Evolutionary conservation across 306 rosid genomes (phyloP).

Genomic region (Potentilla sterilis): DNA sequence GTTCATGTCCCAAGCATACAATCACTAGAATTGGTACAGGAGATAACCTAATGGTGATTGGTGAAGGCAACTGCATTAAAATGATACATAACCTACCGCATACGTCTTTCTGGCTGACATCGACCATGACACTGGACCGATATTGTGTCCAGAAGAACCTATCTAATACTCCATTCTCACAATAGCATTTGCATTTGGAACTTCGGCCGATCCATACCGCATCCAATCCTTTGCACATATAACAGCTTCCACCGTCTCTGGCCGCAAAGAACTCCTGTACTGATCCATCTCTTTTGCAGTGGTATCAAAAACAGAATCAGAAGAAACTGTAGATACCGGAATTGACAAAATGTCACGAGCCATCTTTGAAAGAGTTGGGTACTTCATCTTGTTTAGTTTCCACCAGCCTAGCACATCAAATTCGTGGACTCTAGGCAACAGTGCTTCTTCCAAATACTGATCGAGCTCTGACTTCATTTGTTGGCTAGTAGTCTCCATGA

Average conservation of each 20-base stretch:
- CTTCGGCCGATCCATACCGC: conserved; percentile 50
- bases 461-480: conserved; percentile 85
- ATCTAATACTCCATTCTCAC: conserved; percentile 64
- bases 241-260: conserved; percentile 88
- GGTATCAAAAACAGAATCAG: conserved; percentile 57
- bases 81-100: conserved; percentile 23
- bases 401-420: conserved; percentile 90
- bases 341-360: conserved; percentile 79
- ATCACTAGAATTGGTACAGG: conserved; percentile 29
- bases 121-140: conserved; percentile 32
- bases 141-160: conserved; percentile 9
- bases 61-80: conserved; percentile 26
- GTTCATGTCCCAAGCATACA: conserved; percentile 33
- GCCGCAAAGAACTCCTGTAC: conserved; percentile 70
- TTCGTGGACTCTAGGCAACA: conserved; percentile 77
- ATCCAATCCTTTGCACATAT: conserved; percentile 96
- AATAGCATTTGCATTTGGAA: conserved; percentile 41
- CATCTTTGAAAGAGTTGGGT: conserved; percentile 94
- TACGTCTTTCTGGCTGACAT: conserved; percentile 17
- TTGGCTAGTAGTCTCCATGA: conserved; percentile 89
- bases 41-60: conserved; percentile 21
- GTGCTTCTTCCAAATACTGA: conserved; percentile 84
- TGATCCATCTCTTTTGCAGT: conserved; percentile 68
- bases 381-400: conserved; percentile 85
- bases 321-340: conserved; percentile 61